Percentiles rank a stretch among this genome's conserved stretches.
phyloP scores from a whole-genome alignment of 371 early-diverging fungal species.

The Mucor lusitanicus region DNA sequence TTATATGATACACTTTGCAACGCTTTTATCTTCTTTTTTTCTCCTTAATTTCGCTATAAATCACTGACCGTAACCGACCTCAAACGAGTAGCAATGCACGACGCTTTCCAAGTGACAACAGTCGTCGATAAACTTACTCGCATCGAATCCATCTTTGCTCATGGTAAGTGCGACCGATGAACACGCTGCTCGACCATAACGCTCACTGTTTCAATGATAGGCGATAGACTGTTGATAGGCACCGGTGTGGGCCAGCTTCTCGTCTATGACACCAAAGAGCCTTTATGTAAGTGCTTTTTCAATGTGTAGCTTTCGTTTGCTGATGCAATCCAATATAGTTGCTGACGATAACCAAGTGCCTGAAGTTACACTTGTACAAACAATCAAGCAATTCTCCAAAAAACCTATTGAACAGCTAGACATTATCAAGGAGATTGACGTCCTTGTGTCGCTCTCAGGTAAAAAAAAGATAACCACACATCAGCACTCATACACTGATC shows the following conservation, averaged over 20 bases:
- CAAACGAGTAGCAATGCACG: conserved; percentile 47
- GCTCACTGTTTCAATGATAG: conserved; percentile 22
- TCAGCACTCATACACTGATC: background rate
- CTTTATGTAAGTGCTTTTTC: conserved; percentile 42
- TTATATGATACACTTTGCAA: background rate
- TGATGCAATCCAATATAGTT: conserved; percentile 20
- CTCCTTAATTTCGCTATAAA: background rate
- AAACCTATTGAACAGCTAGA: conserved; percentile 76
- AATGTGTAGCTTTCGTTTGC: too few relatives aligned
- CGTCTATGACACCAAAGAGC: conserved; percentile 71
- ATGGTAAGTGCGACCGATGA: conserved; percentile 39
- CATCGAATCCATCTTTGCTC: conserved; percentile 68
- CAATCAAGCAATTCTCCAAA: conserved; percentile 72
- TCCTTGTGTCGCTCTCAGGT: conserved; percentile 74
- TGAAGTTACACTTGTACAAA: conserved; percentile 62
- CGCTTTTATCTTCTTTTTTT: background rate
- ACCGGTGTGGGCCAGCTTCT: conserved; percentile 71
- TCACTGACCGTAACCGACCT: background rate
- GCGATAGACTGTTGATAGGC: conserved; percentile 76
- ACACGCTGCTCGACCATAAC: background rate
- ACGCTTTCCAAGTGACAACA: conserved; percentile 69
- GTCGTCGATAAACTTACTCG: conserved; percentile 65
- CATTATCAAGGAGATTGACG: conserved; percentile 76
- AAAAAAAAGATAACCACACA: background rate
- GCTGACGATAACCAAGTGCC: conserved; percentile 55